Evolutionary conservation across 2,329 filamentous ascomycete species (phyloP).

Genomic region (Cladosporium sp.): DNA sequence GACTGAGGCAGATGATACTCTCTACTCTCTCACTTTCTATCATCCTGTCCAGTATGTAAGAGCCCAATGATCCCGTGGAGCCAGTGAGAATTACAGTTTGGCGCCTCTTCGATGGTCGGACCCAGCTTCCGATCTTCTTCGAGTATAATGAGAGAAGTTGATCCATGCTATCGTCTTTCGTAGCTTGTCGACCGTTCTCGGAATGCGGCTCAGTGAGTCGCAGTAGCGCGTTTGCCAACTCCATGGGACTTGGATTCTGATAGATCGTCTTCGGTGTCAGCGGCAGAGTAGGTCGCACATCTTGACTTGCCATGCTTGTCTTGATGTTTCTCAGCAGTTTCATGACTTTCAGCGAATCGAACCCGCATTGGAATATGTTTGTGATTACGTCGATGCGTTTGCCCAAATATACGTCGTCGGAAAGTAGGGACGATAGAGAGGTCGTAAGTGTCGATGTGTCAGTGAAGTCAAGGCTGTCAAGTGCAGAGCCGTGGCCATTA

Average conservation of each 20-base stretch:
- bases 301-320: slow-evolving; percentile 22
- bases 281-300: too few species aligned
- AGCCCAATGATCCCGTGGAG: slow-evolving; percentile 33
- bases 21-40: slow-evolving; percentile 23
- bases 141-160: too few species aligned
- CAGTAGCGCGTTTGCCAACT: too few species aligned
- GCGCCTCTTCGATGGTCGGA: too few species aligned
- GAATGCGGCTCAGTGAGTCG: too few species aligned
- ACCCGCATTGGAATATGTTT: not conserved
- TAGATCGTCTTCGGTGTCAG: slow-evolving; percentile 43
- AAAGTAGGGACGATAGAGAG: not conserved
- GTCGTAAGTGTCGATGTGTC: not conserved
- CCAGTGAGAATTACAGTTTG: slow-evolving; percentile 33
- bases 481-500: not conserved
- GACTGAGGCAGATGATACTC: slow-evolving; percentile 31
- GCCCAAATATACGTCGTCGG: too few species aligned
- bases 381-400: not conserved
- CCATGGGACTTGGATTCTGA: too few species aligned
- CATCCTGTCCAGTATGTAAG: slow-evolving; percentile 29
- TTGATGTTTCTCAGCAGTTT: not conserved
- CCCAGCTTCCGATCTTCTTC: too few species aligned
- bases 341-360: not conserved
- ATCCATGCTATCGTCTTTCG: too few species aligned
- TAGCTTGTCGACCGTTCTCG: too few species aligned
- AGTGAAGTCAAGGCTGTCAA: not conserved